Base-by-base conservation (phyloP, 441 rosid species). In the Populus hybrid region DNA sequence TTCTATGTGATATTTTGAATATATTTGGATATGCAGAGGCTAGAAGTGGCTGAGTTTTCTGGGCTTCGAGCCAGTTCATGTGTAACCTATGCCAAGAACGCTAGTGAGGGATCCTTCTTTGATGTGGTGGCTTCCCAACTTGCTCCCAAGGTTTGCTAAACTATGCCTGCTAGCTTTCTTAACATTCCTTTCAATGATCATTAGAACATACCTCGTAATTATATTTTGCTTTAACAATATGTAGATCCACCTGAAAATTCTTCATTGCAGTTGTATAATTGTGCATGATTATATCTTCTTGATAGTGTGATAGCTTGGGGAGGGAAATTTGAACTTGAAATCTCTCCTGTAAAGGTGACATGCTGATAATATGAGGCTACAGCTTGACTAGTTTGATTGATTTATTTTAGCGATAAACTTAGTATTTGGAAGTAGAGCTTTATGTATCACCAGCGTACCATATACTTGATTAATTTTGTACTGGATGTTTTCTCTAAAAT, bases 61-160 rank as follows among this genome's bases (percentile, higher is more conserved):
- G 98, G 98, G 71, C 92, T 93, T 69, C 79, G 95, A 73, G 87
- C 90, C 31, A 86, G 82, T 71, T 81, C 89, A 5, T 71, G 86
- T 65, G 81, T 79, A 78, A 82, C 84, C 40, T 84, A 77, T 16
- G 80, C 87, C 28, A 82, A 78, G 76, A 87, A 80, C 71, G 82
- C 78, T 14, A 74, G 79, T 42, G 91, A 91, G 73, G 77, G 86
- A 63, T 92, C 99, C 81, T 89, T 95, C 86, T 89, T 87, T 72
- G 92, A 95, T 79, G 83, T 83, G 3, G 89, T 91, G 79, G 91
- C 92, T 82, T 83, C 95, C 63, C 96, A 91, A 81, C 90, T 92
- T 77, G 74, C 87, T 76, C 83, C 97, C 31, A 84, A 87, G 98
- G 99, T 93, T 71, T 40, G 45, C 29, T 24, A 56, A 31, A 40